Conservation (phyloP, 305 asterid species). For the Lippia alba region DNA sequence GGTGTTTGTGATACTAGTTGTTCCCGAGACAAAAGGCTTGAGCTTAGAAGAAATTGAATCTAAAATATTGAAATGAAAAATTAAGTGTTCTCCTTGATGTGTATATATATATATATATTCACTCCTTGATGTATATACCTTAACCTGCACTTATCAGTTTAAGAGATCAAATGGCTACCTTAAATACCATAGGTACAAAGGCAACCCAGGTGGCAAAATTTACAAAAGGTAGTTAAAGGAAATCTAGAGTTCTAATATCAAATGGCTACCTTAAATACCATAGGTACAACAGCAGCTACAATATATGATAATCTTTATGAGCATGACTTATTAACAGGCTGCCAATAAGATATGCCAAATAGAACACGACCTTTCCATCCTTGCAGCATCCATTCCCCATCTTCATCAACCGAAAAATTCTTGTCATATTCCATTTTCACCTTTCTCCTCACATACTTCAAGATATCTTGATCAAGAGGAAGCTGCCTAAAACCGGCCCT, state of each 20-base stretch:
- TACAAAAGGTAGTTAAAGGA: too few species aligned
- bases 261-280: too few species aligned
- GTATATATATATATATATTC: too few species aligned
- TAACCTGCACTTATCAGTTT: too few species aligned
- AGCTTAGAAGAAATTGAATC: conserved; percentile 98
- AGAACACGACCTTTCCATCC: conserved; percentile 64
- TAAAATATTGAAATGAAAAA: conserved; percentile 70
- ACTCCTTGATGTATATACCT: too few species aligned
- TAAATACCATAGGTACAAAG: too few species aligned
- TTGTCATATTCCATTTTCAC: conserved; percentile 49
- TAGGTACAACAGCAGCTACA: too few species aligned
- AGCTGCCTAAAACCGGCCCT: conserved; percentile 55
- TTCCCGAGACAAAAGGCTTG: conserved; percentile 98
- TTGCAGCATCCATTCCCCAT: conserved; percentile 60
- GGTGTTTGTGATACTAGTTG: conserved; percentile 59
- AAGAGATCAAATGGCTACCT: too few species aligned
- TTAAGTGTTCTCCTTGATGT: neutral
- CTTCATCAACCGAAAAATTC: conserved; percentile 58
- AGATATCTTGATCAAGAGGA: conserved; percentile 43
- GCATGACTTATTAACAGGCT: conserved; percentile 41
- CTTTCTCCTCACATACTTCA: conserved; percentile 38
- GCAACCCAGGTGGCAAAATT: too few species aligned
- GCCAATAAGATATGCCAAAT: conserved; percentile 55
- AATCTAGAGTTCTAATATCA: too few species aligned
- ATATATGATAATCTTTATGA: too few species aligned